phyloP scores from a whole-genome alignment of 1,284 basidiomycete genomes.

The Entoloma clypeatum region DNA sequence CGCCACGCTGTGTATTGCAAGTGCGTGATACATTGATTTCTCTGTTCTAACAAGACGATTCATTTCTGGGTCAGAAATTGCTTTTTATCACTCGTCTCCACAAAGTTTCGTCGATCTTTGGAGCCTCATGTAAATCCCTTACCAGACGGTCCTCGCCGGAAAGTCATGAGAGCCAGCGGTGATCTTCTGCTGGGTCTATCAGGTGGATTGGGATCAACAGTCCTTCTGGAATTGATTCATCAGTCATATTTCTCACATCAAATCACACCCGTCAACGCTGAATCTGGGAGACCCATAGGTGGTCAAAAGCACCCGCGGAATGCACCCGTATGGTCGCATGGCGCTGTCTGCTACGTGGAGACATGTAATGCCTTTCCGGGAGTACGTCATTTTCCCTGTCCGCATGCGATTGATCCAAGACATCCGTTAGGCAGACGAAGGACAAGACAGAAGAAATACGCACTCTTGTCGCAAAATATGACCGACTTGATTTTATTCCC shows the following conservation, averaged over 20 bases:
- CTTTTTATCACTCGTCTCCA: constrained; percentile 56
- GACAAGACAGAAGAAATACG: constrained; percentile 54
- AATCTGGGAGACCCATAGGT: constrained; percentile 38
- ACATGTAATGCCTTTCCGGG: constrained; percentile 55
- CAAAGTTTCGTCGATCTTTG: constrained; percentile 62
- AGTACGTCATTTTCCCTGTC: constrained; percentile 38
- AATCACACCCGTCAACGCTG: constrained; percentile 20
- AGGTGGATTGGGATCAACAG: constrained; percentile 69
- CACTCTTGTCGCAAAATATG: constrained; percentile 42
- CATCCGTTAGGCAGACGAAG: constrained; percentile 39
- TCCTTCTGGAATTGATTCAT: constrained; percentile 66
- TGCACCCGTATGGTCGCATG: constrained; percentile 57
- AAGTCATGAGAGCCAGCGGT: constrained; percentile 59
- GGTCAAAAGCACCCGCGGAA: constrained; percentile 66
- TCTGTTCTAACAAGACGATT: neutral
- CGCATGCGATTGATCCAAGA: constrained; percentile 12
- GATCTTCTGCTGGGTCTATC: constrained; percentile 67
- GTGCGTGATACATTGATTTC: constrained; percentile 37
- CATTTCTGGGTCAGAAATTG: constrained; percentile 47
- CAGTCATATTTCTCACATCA: constrained; percentile 52
- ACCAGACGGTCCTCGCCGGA: constrained; percentile 45
- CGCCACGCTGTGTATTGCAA: constrained; percentile 82
- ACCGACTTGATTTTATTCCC: constrained; percentile 54
- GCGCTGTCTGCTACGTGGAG: constrained; percentile 68
- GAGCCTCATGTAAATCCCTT: constrained; percentile 60